Base-by-base conservation (phyloP, 768 basidiomycete species). In the Leucocoprinus sp. region DNA sequence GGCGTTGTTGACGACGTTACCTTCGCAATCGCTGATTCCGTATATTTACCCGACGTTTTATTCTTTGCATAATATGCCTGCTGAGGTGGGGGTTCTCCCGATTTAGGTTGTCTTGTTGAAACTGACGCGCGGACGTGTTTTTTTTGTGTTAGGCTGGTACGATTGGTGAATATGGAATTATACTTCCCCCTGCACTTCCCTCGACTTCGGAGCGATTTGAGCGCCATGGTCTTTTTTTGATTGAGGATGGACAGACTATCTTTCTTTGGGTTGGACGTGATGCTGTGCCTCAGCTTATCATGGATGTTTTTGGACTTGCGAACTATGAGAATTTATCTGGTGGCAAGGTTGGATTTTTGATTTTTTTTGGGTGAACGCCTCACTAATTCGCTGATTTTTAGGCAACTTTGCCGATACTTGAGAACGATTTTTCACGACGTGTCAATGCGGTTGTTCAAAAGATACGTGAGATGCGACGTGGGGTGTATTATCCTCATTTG, bases 211-310 rank as follows among this genome's bases (percentile, higher is more conserved):
- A 98, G 64, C 75, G 92, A 29, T 70, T 99, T 43, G 93, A 97
- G 64, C 74, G 93, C 40, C 93, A 98, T 56, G 96, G 96, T 48
- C 71, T 99, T 44, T 97, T 84, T 78, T 65, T 99, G 51, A 96
- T 99, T 54, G 96, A 98, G 63, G 95, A 98, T 61, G 89, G 88
- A 1, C 96, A 98, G 64, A 93, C 88, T 17, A 89, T 99, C 58
- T 98, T 99, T 80, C 72, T 98, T 38, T 98, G 91, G 85, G 80
- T 99, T 40, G 96, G 96, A n/a, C 81, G 93, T 23, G 95, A 98
- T 60, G 92, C 96, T 6, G 92, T 98, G n/a, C 90, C 93, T 8
- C 87, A 93, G 58, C 78, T 98, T 37, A 69, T 98, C 50, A 72
- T 83, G 72, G 96, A 99, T 57, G 93, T 97, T 14, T 98, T 99